Evolutionary conservation across 306 rosid genomes (phyloP).

Genomic region (Trifolium pratense): DNA sequence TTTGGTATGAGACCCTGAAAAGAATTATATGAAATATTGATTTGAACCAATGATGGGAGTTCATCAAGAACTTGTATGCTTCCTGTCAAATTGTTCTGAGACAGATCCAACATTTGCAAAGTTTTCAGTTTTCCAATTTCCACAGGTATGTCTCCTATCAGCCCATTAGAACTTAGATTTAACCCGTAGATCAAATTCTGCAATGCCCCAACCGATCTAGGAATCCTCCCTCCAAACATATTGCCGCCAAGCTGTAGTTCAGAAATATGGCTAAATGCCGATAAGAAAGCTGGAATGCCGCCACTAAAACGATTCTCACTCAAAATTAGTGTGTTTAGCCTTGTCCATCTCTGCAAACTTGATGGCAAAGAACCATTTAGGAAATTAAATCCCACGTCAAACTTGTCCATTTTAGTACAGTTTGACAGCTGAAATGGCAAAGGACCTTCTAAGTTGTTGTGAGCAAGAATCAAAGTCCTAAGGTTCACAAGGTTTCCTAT

Average conservation of each 20-base stretch:
- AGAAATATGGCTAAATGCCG: conserved; percentile 49
- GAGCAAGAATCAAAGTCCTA: conserved; percentile 55
- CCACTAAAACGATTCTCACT: conserved; percentile 71
- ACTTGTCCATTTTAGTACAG: conserved; percentile 53
- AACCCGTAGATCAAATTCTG: conserved; percentile 52
- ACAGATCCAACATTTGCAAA: conserved; percentile 61
- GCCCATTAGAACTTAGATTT: conserved; percentile 77
- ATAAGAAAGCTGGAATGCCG: conserved; percentile 62
- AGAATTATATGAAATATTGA: conserved; percentile 69
- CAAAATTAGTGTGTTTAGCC: conserved; percentile 53
- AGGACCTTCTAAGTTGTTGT: conserved; percentile 71
- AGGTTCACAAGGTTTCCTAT: conserved; percentile 66
- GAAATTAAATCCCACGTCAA: conserved; percentile 75
- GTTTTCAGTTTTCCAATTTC: conserved; percentile 52
- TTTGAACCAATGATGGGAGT: conserved; percentile 50
- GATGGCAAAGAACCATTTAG: conserved; percentile 71
- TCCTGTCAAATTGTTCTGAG: conserved; percentile 81
- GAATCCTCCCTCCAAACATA: conserved; percentile 70
- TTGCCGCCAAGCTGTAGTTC: conserved; percentile 84
- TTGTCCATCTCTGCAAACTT: conserved; percentile 63
- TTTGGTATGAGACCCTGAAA: conserved; percentile 69
- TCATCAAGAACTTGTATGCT: conserved; percentile 50
- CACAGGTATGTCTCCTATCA: conserved; percentile 67
- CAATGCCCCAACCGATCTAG: conserved; percentile 66
- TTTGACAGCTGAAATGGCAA: conserved; percentile 68